These are phyloP conservation scores for Silene vulgaris DNA, from an alignment of 179 eudicot species.

Conservation along the genomic window DNA sequence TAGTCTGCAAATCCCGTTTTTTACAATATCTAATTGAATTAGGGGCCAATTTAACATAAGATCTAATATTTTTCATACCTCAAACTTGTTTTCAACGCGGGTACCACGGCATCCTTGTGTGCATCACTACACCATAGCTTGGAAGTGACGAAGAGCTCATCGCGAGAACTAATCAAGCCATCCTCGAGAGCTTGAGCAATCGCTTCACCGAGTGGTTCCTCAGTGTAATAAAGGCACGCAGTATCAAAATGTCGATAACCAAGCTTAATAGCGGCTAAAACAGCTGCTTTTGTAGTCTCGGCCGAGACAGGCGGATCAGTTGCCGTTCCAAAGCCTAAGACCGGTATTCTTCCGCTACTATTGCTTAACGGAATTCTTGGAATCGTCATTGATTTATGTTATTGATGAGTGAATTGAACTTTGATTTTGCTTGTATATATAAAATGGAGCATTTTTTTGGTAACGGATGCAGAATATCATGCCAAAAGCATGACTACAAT, in stretches of 20 bases:
- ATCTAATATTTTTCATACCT: neutral
- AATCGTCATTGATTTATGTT: slow-evolving; percentile 2
- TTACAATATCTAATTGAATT: no score
- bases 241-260: slow-evolving; percentile 36
- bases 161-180: slow-evolving; percentile 26
- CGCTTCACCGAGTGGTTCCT: slow-evolving; percentile 31
- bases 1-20: no score
- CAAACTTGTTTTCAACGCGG: slow-evolving; percentile 39
- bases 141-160: slow-evolving; percentile 29
- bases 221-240: slow-evolving; percentile 26
- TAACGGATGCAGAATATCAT: neutral
- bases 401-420: neutral
- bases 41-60: no score
- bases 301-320: slow-evolving; percentile 33
- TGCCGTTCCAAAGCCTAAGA: slow-evolving; percentile 32
- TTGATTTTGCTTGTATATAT: neutral
- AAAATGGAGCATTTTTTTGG: neutral
- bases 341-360: slow-evolving; percentile 32
- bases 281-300: slow-evolving; percentile 27
- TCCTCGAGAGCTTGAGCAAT: slow-evolving; percentile 24
- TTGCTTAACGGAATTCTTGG: slow-evolving; percentile 34
- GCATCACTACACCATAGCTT: slow-evolving; percentile 49
- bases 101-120: slow-evolving; percentile 30
- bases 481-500: slow-evolving; percentile 9
- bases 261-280: slow-evolving; percentile 25